phyloP scores from a whole-genome alignment of 2,329 filamentous ascomycete species.

The Trichoderma hamatum region DNA sequence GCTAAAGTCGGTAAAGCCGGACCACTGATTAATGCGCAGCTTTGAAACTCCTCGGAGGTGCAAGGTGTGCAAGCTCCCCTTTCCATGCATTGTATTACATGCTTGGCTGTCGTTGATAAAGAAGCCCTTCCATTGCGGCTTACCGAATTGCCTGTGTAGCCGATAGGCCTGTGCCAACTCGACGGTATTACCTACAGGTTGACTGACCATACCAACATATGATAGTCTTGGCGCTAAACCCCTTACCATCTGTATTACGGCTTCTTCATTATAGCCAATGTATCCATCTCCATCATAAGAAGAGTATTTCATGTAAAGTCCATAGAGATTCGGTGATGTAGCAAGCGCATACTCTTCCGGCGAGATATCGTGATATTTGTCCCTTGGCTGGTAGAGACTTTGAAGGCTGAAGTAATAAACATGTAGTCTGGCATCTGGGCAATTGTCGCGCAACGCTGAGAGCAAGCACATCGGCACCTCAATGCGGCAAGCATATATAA shows the following conservation, averaged over 20 bases:
- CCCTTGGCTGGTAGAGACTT: neutral
- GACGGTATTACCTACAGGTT: no score
- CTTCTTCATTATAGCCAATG: neutral
- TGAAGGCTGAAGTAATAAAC: no score
- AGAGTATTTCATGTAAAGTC: neutral
- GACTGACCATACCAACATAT: neutral
- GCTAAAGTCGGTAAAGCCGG: neutral
- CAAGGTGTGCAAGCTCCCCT: no score
- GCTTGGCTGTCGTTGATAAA: no score
- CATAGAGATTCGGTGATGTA: neutral
- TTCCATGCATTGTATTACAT: no score
- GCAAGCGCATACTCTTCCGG: neutral
- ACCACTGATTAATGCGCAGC: neutral
- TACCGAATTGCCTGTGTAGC: no score
- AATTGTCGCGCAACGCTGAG: no score
- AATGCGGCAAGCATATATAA: no score
- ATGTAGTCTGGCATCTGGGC: no score
- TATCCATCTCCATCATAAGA: neutral
- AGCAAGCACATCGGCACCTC: no score
- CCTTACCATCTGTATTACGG: neutral
- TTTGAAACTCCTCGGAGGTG: neutral
- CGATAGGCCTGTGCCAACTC: no score
- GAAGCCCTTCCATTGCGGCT: no score
- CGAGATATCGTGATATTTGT: neutral
- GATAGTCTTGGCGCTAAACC: neutral